Percentiles rank a stretch among this genome's conserved stretches.
phyloP scores from a whole-genome alignment of 2,329 filamentous ascomycete genomes.

The Remersonia thermophila region DNA sequence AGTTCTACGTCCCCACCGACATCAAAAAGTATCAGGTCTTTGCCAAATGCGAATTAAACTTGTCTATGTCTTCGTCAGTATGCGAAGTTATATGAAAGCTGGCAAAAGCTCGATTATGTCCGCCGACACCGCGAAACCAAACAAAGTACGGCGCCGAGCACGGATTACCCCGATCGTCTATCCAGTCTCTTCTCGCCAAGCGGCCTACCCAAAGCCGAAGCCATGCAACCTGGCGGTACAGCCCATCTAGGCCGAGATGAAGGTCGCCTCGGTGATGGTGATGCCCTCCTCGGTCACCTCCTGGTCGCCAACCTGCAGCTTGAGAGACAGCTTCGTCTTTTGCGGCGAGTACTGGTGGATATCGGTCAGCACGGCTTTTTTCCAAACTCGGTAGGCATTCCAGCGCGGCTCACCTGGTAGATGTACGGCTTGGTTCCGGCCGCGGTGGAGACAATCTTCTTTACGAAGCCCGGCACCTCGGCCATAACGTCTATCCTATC shows the following conservation, averaged over 20 bases:
- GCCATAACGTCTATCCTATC: conserved; percentile 94
- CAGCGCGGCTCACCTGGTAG: conserved; percentile 58
- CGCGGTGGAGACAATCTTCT: conserved; percentile 78
- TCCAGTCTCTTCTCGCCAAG: conserved; percentile 6
- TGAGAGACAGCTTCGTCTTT: conserved; percentile 53
- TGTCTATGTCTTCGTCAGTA: no score
- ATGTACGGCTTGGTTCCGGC: conserved; percentile 95
- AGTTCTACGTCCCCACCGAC: no score
- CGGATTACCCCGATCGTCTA: conserved; percentile 8
- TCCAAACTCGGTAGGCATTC: no score
- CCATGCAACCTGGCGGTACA: not conserved
- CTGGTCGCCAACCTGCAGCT: conserved; percentile 73
- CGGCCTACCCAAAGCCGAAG: conserved; percentile 15
- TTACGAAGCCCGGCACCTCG: conserved; percentile 90
- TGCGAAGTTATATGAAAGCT: no score
- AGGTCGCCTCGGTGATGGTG: conserved; percentile 86
- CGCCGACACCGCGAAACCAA: no score
- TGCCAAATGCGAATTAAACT: no score
- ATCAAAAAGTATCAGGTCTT: no score
- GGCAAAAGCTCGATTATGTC: no score
- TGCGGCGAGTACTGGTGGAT: conserved; percentile 57
- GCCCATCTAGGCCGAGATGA: conserved; percentile 54
- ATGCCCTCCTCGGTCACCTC: conserved; percentile 66
- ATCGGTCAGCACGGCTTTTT: no score
- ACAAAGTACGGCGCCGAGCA: not conserved